phyloP scores from a whole-genome alignment of 2,329 filamentous ascomycete species.

The Pseudodiploospora longispora region DNA sequence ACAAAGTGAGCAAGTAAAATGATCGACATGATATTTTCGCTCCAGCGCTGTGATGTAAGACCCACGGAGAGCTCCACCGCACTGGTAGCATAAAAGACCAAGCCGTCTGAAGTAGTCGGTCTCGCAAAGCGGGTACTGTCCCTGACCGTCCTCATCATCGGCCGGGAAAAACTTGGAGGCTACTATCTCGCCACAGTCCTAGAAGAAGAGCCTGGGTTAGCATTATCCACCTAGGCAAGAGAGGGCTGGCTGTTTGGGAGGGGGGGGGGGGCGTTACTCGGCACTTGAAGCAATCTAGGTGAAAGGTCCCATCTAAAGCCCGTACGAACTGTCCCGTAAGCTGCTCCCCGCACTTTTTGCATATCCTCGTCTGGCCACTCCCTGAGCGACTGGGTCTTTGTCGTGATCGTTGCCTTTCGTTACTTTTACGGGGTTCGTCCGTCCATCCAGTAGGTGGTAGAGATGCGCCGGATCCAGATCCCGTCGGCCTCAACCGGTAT shows the following conservation, averaged over 20 bases:
- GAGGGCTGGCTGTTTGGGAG: not conserved
- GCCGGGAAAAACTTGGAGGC: constrained; percentile 98
- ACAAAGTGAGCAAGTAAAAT: constrained; percentile 96
- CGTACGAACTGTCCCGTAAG: constrained; percentile 94
- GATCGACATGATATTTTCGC: constrained; percentile 97
- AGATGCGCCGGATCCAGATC: constrained; percentile 25
- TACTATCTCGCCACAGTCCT: constrained; percentile 96
- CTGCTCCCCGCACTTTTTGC: constrained; percentile 81
- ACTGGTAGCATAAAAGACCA: constrained; percentile 84
- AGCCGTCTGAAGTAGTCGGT: constrained; percentile 94
- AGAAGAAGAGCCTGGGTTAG: constrained; percentile 10
- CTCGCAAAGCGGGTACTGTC: constrained; percentile 92
- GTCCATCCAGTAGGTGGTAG: constrained; percentile 22
- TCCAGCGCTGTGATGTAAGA: constrained; percentile 98
- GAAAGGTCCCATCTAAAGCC: constrained; percentile 86
- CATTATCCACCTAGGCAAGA: not conserved
- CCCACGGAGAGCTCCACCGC: constrained; percentile 83
- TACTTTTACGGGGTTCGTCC: constrained; percentile 44
- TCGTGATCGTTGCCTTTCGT: constrained; percentile 50
- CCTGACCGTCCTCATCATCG: constrained; percentile 76
- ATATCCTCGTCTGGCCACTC: constrained; percentile 56
- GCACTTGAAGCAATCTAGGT: constrained; percentile 97
- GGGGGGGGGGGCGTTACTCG: constrained; percentile 50
- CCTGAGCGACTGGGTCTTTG: constrained; percentile 44
- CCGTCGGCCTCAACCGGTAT: constrained; percentile 25